Evolutionary conservation across 2,329 filamentous ascomycete species (phyloP), one percentile per base, ranked within the genome.

Genomic region (Trichophyton schoenleinii): DNA sequence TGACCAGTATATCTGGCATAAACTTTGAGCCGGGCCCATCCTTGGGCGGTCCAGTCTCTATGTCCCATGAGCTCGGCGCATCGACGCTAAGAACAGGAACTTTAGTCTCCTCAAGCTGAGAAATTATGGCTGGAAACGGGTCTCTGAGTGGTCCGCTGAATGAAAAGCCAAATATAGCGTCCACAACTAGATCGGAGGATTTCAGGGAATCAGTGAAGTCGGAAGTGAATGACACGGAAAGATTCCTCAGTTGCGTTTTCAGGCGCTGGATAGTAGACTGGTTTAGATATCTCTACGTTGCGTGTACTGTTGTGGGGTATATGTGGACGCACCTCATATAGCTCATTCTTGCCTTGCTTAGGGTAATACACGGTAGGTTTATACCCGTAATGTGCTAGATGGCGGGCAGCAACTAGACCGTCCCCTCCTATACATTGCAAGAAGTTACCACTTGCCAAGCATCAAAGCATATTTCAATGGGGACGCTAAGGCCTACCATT

Each of bases 101-200:
- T 28, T 81, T 81, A 3, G 88, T 87, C 48, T 85, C 80, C 67
- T 90, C 83, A 42, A 99, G 79, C 6, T 87, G 85, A 63, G 82
- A 78, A 67, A 99, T 95, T 13, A 96, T 87, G 0, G 80, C 80
- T 0, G 87, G 86, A 70, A 97, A 99, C 0, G 94, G 94, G 66
- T 95, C 89, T n/a, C 94, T 86, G 60, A 99, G 87, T 66, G 94
- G 87, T 5, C 91, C 92, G 1, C 86, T 87, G 77, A 99, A 99
- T 63, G 88, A 94, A 77, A 99, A 99, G 6, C 89, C 91, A 71
- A 99, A 99, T 64, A 99, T 89, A 8, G 94, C 90, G 74, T 99
- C 94, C 62, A 99, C 79, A 60, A 99, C 77, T 66, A 95, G 88
- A 70, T 96, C 87, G 1, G 87, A 81, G 60, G 83, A 79, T 53